Evolutionary conservation across 2,329 filamentous ascomycete species (phyloP), one percentile per base, ranked within the genome.

Genomic region (Ophiostoma ips): DNA sequence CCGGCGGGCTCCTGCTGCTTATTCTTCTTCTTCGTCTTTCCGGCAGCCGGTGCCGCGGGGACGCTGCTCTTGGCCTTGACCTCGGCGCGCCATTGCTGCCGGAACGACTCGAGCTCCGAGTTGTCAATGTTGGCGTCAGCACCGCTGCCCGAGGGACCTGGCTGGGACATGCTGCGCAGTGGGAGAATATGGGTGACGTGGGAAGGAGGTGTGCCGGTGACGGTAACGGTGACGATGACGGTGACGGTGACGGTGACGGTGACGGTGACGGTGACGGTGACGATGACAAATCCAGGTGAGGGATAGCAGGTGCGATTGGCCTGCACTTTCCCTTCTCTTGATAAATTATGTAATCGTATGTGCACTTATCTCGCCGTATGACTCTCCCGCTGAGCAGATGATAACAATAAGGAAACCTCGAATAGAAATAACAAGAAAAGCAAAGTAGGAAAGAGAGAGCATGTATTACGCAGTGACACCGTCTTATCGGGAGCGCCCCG

Each of bases 11-110:
- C n/a, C n/a, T n/a, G n/a, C n/a, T n/a, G n/a, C n/a, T n/a, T n/a
- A n/a, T n/a, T n/a, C n/a, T n/a, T n/a, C n/a, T n/a, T n/a, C n/a
- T n/a, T n/a, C n/a, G n/a, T n/a, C n/a, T 33, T 40, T 36, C 19
- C 36, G n/a, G 15, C 3, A 8, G 11, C 28, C 3, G 35, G 16
- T 31, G 46, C 47, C 5, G 38, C 12, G 7, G 33, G 37, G 0
- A 49, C 30, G 49, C n/a, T n/a, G n/a, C 64, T 60, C 53, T 61
- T 70, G 3, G 66, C 64, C 46, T 70, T 61, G 7, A 94, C 84
- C 63, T 95, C 89, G 58, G 87, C 83, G 52, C 79, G 79, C 89
- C 89, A 95, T 71, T 87, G 76, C 60, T 79, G 76, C 56, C 90
- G 82, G 67, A 95, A 95, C 43, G 77, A 81, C 65, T 94, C 87